These are phyloP conservation scores for Rhodotorula graminis DNA, from an alignment of 768 basidiomycete species.

Conservation along the genomic window DNA sequence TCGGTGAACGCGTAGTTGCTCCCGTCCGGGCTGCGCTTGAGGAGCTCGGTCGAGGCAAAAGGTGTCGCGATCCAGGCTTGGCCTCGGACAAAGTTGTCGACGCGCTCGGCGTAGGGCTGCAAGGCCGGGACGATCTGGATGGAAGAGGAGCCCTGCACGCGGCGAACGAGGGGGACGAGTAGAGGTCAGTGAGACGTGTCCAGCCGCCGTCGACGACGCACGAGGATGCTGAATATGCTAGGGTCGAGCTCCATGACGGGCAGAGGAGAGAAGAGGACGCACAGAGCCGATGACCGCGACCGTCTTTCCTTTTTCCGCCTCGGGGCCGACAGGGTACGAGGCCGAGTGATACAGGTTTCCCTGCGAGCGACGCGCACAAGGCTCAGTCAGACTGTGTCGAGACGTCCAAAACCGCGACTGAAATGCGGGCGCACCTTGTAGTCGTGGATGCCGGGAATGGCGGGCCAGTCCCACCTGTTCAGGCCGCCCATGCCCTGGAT, in stretches of 20 bases:
- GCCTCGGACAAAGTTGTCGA: constrained; percentile 37
- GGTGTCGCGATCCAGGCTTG: constrained; percentile 35
- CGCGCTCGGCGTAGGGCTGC: constrained; percentile 13
- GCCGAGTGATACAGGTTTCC: constrained; percentile 64
- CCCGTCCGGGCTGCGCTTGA: constrained; percentile 24
- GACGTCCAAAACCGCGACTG: no score
- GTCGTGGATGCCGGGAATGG: constrained; percentile 57
- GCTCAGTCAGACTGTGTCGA: no score
- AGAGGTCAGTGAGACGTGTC: not conserved
- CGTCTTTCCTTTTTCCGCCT: constrained; percentile 40
- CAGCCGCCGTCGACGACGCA: no score
- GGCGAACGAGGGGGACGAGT: fast-evolving
- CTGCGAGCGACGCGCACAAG: not conserved
- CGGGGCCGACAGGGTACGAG: constrained; percentile 52
- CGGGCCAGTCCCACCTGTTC: constrained; percentile 64
- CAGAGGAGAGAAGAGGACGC: not conserved
- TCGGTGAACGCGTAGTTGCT: constrained; percentile 33
- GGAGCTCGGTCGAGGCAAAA: constrained; percentile 29
- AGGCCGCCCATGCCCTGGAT: constrained; percentile 55
- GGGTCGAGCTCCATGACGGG: no score
- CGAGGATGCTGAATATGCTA: no score
- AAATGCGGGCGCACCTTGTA: constrained; percentile 50
- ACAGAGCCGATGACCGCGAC: constrained; percentile 44
- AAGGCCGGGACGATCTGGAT: constrained; percentile 37
- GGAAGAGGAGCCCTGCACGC: constrained; percentile 29